Evolutionary conservation across 306 rosid genomes (phyloP), one percentile per base, ranked within the genome.

Genomic region (Herpetospermum pedunculosum): DNA sequence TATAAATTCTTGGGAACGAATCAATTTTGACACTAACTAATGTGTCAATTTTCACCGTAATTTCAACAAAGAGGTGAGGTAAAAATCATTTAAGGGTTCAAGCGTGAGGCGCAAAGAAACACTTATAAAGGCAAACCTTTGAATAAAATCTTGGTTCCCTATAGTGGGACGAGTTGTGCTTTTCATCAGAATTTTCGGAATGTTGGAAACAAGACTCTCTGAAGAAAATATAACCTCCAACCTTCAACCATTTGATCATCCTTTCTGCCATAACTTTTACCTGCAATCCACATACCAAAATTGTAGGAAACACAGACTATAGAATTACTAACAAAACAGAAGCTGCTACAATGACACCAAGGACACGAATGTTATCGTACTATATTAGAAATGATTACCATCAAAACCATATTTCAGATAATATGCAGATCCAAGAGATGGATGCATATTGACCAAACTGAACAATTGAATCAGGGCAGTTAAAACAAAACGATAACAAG

Each of bases 181-280:
- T 87, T 78, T 97, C 76, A 85, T 93, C 89, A 1, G 92, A 90
- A 79, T 93, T 97, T 75, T 96, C 94, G 21, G 94, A 93, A 81
- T 85, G 94, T 72, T 93, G 98, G 84, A 90, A 93, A 83, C 97
- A 93, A 82, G 98, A 87, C 80, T 93, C 98, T 80, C 98, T 81
- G 72, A 90, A 93, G 83, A 90, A 93, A 81, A 93, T 82, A 70
- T 77, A 82, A 23, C 98, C 98, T 53, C 83, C 97, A 65, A 86
- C 92, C 86, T 89, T 93, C 77, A 93, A 78, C 98, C 98, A 93
- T 82, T 81, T 88, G 72, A 90, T 78, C 97, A 90, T 93, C 77
- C 89, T 86, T 77, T 68, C 86, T 11, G 87, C 94, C 77, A 93
- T 85, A 53, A 68, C 63, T 70, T 81, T 86, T 73, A 90, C 96